Base-by-base conservation (phyloP, 2,329 filamentous ascomycete genomes). In the Cercospora beticola region DNA sequence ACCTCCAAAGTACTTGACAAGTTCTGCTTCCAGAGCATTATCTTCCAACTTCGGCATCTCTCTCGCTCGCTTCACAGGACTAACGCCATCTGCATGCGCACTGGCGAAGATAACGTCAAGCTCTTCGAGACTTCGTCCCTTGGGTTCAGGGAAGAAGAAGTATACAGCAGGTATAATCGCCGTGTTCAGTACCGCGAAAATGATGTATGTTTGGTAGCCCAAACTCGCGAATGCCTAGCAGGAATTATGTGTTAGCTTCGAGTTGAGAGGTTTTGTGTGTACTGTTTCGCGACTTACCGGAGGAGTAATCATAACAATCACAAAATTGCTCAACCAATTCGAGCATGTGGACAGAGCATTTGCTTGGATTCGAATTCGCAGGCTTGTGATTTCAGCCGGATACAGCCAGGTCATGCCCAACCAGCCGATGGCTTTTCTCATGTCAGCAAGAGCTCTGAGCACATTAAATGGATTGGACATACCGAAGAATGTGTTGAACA, bases 341-440 rank as follows among this genome's bases (percentile, higher is more conserved):
- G 81, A 81, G 74, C 82, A 83, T 2, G 84, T 86, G 0, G 83
- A 84, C 8, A 86, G 77, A 1, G 84, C 84, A 72, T 85, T 86
- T 40, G 84, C 84, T 78, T 86, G 85, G 46, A 83, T 82, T 60
- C 85, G 82, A 4, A 83, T 86, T 75, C 83, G 83, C 74, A 85
- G 56, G 5, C 64, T 62, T 4, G 70, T 86, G 72, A 86, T 59
- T 70, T 78, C 75, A 16, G 76, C 76, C 4, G 75, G 75, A 33
- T 77, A 78, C 65, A 67, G 75, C 83, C 83, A 67, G 80, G 75
- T 76, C 33, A 77, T 68, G 8, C 75, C 75, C 3, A 78, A 68
- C 75, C 75, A 77, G 6, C 73, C 73, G 8, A 76, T 62, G 7
- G 73, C 73, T 49, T 21, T 12, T 10, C 43, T 49, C 18, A 23